These are phyloP conservation scores for Aspergillus ellipticus DNA, from an alignment of 495 filamentous ascomycete genomes.

Conservation along the genomic window DNA sequence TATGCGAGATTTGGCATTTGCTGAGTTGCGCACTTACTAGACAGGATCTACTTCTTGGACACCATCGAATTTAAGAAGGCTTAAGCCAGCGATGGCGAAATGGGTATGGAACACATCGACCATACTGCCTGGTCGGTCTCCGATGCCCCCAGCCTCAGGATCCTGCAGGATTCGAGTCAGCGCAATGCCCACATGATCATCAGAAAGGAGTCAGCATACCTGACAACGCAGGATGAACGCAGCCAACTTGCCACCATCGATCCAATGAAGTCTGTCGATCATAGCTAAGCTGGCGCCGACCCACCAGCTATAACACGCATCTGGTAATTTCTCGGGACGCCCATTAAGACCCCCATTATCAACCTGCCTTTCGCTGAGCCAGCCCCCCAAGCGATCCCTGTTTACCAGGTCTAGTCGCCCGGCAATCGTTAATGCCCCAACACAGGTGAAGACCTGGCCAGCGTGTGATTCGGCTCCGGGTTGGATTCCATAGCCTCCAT, in stretches of 20 bases:
- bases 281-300: conserved; percentile 84
- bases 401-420: conserved; percentile 79
- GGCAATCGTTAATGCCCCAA: conserved; percentile 83
- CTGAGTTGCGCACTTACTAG: conserved; percentile 57
- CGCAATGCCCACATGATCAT: background rate
- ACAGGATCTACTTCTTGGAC: conserved; percentile 79
- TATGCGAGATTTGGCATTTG: background rate
- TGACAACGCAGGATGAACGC: conserved; percentile 80
- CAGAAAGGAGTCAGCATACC: conserved; percentile 34
- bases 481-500: conserved; percentile 85
- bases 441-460: conserved; percentile 90
- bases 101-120: conserved; percentile 96
- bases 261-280: conserved; percentile 86
- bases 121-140: conserved; percentile 88
- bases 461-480: conserved; percentile 91
- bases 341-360: conserved; percentile 88
- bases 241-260: conserved; percentile 72
- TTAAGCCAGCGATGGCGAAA: conserved; percentile 87
- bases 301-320: conserved; percentile 99
- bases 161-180: conserved; percentile 58
- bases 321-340: conserved; percentile 89
- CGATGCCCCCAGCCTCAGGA: conserved; percentile 74
- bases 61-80: conserved; percentile 71
- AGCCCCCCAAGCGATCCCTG: conserved; percentile 72
- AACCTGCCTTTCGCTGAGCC: conserved; percentile 91